Evolutionary conservation across 1,284 basidiomycete genomes (phyloP), one percentile per base, ranked within the genome.

Genomic region (Ceratobasidium sp.): DNA sequence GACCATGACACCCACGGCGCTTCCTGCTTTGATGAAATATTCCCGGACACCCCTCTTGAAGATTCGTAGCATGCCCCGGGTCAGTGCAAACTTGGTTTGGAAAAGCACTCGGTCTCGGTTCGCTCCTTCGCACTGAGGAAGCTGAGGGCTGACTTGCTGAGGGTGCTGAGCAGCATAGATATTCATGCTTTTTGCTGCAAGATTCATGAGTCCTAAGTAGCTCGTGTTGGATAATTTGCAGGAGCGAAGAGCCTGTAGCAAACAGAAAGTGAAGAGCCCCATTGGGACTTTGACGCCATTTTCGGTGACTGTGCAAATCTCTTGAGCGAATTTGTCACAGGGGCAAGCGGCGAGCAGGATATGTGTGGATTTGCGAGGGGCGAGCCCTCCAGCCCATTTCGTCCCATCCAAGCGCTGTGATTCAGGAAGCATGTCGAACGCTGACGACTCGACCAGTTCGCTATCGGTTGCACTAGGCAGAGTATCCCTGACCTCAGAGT

Each of bases 41-140:
- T 21, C 30, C 4, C 28, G 21, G 6, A 4, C 1, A 16, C 4
- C 26, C 14, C 14, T 28, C 6, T 4, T 18, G 6, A 47, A 30
- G 11, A 71, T 18, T 8, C 6, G 28, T 14, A 71, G 58, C 47
- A 58, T 71, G 67, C 67, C 55, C 23, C 59, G 58, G 43, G 43
- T 38, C 6, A 50, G n/a, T 16, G 52, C 55, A 41, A 49, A 50
- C 46, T 59, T 44, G 2, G 32, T 50, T 44, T 46, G 55, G n/a
- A 71, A 71, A 13, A 71, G 9, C 3, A 71, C 23, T 26, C 67
- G 18, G n/a, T 71, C 67, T 28, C 59, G 55, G 28, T 50, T 71
- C 16, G 8, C 43, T 16, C 67, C 67, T 50, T 71, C 67, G 57
- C 67, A 71, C 46, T 71, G 67, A 21, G 57, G 57, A 1, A 55